These are phyloP conservation scores for Yueomyces sinensis DNA, from an alignment of 805 yeast species.

Conservation along the genomic window DNA sequence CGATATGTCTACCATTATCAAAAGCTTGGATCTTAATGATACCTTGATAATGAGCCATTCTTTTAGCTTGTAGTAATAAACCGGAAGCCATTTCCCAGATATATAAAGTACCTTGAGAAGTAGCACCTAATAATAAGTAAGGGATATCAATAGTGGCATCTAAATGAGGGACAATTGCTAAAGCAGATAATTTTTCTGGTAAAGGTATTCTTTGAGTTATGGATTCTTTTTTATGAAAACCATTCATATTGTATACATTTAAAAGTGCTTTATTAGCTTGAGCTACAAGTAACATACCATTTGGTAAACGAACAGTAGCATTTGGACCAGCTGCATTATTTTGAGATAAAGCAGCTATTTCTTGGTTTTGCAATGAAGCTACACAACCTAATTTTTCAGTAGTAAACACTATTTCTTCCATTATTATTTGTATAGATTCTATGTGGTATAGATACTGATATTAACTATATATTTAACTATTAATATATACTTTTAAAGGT, in stretches of 20 bases:
- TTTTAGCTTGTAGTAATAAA: conserved; percentile 51
- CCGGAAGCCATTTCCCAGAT: conserved; percentile 84
- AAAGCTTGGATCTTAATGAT: conserved; percentile 48
- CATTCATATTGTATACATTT: conserved; percentile 47
- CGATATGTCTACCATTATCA: conserved; percentile 48
- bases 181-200: conserved; percentile 61
- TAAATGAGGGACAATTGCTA: conserved; percentile 16
- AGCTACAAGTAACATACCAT: conserved; percentile 47
- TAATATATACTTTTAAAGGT: no score
- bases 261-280: conserved; percentile 61
- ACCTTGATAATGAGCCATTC: conserved; percentile 68
- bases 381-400: conserved; percentile 19
- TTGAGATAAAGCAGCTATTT: conserved; percentile 20
- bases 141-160: conserved; percentile 26
- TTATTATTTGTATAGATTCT: background rate
- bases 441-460: no score
- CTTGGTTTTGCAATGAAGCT: conserved; percentile 17
- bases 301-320: conserved; percentile 43
- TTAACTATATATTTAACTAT: no score
- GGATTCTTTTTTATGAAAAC: conserved; percentile 29
- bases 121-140: conserved; percentile 57
- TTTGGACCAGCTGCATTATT: conserved; percentile 33
- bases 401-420: conserved; percentile 20
- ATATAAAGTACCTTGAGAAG: conserved; percentile 52
- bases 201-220: conserved; percentile 71